These are phyloP conservation scores for Pleurotus citrinopileatus DNA, from an alignment of 768 basidiomycete species.

Conservation along the genomic window DNA sequence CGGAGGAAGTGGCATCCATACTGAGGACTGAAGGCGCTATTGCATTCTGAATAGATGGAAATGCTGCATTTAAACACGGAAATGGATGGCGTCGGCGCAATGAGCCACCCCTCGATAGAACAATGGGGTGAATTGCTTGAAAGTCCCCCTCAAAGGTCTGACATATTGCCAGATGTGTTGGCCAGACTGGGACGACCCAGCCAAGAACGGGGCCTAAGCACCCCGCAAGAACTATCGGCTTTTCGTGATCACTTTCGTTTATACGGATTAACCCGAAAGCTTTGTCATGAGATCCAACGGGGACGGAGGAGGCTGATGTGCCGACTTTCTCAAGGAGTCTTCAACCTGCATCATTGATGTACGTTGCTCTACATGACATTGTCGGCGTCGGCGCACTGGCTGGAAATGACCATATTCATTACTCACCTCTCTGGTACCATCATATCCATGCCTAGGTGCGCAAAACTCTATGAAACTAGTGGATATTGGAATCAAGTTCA, in stretches of 20 bases:
- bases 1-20: not conserved
- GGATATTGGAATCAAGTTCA: not conserved
- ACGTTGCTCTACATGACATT: not conserved
- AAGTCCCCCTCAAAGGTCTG: not conserved
- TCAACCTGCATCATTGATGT: not conserved
- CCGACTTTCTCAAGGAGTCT: not conserved
- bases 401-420: not conserved
- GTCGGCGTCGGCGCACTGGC: not conserved
- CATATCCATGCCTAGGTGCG: not conserved
- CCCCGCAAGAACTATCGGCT: not conserved
- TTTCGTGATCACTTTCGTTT: not conserved
- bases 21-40: not conserved
- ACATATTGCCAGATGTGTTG: not conserved
- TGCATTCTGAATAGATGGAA: not conserved
- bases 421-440: not conserved
- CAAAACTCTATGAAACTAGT: not conserved
- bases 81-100: not conserved
- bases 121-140: not conserved
- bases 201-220: not conserved
- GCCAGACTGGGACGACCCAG: not conserved
- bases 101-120: not conserved
- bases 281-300: not conserved
- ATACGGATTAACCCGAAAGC: not conserved
- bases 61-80: not conserved
- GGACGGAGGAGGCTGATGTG: not conserved